A percentile compares a stretch with the other conserved stretches of the same genome.
phyloP scores from a whole-genome alignment of 345 rosid species.

The Hirschfeldia incana region DNA sequence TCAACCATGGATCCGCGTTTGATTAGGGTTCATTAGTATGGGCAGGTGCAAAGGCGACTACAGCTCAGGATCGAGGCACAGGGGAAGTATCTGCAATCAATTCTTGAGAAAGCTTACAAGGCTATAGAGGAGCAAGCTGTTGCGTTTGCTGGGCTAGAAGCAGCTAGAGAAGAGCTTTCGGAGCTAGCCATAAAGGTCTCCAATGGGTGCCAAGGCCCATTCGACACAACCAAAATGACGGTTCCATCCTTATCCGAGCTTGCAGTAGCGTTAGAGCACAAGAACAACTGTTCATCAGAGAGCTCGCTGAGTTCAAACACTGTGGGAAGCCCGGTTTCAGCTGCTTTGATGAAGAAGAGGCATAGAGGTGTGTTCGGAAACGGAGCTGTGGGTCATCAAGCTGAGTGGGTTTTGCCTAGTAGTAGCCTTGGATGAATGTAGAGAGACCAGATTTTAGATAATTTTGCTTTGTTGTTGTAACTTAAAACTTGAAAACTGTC shows the following conservation, averaged over 20 bases:
- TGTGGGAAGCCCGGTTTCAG: conserved; percentile 56
- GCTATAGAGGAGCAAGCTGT: conserved; percentile 72
- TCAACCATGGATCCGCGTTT: conserved; percentile 2
- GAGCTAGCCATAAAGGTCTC: conserved; percentile 78
- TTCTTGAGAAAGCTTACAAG: conserved; percentile 92
- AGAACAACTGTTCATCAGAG: conserved; percentile 61
- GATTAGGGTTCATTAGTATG: conserved; percentile 7
- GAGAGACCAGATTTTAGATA: background rate
- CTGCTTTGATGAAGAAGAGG: conserved; percentile 62
- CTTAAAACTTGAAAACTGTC: background rate
- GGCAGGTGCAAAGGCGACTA: conserved; percentile 82
- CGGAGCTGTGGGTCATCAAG: conserved; percentile 52
- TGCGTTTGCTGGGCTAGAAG: conserved; percentile 69
- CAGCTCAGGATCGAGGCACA: conserved; percentile 92
- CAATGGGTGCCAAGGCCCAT: conserved; percentile 54
- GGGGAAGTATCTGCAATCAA: conserved; percentile 78
- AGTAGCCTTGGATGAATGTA: conserved; percentile 26
- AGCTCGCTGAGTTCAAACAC: conserved; percentile 66
- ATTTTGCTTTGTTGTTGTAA: background rate
- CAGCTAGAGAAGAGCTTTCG: conserved; percentile 83
- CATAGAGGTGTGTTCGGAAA: conserved; percentile 51
- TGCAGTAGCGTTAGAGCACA: conserved; percentile 57
- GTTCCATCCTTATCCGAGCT: conserved; percentile 64
- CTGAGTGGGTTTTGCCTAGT: conserved; percentile 74
- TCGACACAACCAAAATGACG: conserved; percentile 33